These are phyloP conservation scores for Boletus subparvulus DNA, from an alignment of 768 basidiomycete genomes.

Conservation along the genomic window DNA sequence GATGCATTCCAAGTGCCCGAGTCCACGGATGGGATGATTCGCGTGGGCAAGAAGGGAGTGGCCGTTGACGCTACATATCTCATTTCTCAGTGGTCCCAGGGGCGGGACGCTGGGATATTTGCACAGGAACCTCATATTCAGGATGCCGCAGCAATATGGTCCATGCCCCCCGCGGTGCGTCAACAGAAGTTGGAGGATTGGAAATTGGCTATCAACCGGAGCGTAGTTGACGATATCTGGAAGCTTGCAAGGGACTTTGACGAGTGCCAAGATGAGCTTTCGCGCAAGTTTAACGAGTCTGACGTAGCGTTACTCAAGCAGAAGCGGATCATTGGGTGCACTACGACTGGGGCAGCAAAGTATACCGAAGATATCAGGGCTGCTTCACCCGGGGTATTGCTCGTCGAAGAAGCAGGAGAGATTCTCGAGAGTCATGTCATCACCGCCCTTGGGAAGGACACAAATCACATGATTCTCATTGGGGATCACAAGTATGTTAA, in stretches of 20 bases:
- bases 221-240: constrained; percentile 37
- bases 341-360: constrained; percentile 69
- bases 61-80: constrained; percentile 42
- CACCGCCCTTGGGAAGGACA: constrained; percentile 49
- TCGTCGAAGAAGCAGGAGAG: constrained; percentile 75
- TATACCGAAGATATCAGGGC: constrained; percentile 47
- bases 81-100: constrained; percentile 46
- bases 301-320: constrained; percentile 35
- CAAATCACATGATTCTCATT: constrained; percentile 60
- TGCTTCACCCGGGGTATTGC: constrained; percentile 49
- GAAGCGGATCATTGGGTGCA: constrained; percentile 64
- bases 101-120: constrained; percentile 46
- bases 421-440: constrained; percentile 68
- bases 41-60: constrained; percentile 43
- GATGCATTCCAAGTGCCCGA: constrained; percentile 46
- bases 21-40: constrained; percentile 44
- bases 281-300: constrained; percentile 36
- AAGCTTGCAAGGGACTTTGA: constrained; percentile 41
- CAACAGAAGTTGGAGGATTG: constrained; percentile 32
- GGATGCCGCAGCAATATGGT: constrained; percentile 37
- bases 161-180: constrained; percentile 31
- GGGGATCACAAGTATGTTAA: constrained; percentile 69
- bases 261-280: constrained; percentile 34
- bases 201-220: constrained; percentile 35
- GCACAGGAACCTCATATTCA: constrained; percentile 21